phyloP scores from a whole-genome alignment of 495 filamentous ascomycete genomes.

The Tuber microsphaerosporum region DNA sequence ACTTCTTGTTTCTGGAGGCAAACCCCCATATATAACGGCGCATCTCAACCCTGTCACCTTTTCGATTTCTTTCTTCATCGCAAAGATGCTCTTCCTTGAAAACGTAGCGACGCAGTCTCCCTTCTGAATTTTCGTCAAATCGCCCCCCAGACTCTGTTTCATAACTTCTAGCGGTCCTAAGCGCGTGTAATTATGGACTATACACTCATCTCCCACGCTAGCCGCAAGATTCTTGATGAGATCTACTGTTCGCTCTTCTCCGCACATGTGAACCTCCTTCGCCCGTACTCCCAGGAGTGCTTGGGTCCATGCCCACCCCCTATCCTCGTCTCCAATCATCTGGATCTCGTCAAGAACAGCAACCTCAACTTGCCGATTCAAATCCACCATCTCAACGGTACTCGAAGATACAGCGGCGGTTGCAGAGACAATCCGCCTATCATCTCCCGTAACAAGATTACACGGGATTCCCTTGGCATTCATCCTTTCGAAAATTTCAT shows the following conservation, averaged over 20 bases:
- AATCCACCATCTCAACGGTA: conserved; percentile 91
- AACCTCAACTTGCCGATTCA: conserved; percentile 67
- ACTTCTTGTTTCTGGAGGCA: conserved; percentile 87
- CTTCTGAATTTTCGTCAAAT: conserved; percentile 63
- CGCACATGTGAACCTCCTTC: conserved; percentile 86
- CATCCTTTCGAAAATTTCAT: conserved; percentile 83
- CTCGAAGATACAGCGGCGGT: conserved; percentile 62
- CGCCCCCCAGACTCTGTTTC: conserved; percentile 53
- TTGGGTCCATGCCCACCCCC: conserved; percentile 96
- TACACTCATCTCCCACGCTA: conserved; percentile 70
- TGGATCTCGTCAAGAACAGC: conserved; percentile 98
- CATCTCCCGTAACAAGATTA: conserved; percentile 85
- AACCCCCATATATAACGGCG: conserved; percentile 84
- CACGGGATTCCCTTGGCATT: conserved; percentile 65
- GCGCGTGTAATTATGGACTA: conserved; percentile 73
- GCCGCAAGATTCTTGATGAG: conserved; percentile 73
- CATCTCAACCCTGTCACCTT: conserved; percentile 64
- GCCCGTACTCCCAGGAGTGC: conserved; percentile 80
- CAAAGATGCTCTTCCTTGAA: conserved; percentile 71
- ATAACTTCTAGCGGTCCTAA: conserved; percentile 68
- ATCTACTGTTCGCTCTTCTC: conserved; percentile 74
- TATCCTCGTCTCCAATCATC: conserved; percentile 73
- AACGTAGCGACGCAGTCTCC: conserved; percentile 89
- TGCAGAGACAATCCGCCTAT: conserved; percentile 55
- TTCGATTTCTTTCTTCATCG: conserved; percentile 72